phyloP scores from a whole-genome alignment of 2,329 filamentous ascomycete genomes.

The Berkeleyomyces rouxiae region DNA sequence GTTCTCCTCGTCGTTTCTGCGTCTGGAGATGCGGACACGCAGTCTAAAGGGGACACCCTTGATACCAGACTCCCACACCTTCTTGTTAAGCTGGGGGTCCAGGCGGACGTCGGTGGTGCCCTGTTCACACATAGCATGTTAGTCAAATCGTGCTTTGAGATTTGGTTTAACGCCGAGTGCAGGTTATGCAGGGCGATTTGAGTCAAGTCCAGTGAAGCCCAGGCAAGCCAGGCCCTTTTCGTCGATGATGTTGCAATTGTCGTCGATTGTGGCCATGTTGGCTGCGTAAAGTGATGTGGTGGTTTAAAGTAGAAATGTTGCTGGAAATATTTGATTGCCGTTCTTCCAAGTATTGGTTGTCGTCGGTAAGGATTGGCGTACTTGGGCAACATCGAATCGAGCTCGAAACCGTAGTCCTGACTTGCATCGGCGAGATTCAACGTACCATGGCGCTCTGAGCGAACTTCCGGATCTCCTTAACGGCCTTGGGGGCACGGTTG shows the following conservation, averaged over 20 bases:
- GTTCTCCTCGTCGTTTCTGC: conserved; percentile 99
- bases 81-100: conserved; percentile 99
- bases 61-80: conserved; percentile 98
- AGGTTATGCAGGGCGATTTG: background rate
- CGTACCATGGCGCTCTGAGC: conserved; percentile 92
- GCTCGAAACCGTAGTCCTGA: conserved; percentile 6
- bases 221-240: background rate
- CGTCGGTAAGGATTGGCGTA: background rate
- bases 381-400: background rate
- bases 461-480: conserved; percentile 99
- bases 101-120: conserved; percentile 93
- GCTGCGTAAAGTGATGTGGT: background rate
- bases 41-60: conserved; percentile 98
- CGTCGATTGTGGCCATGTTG: background rate
- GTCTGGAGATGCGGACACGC: conserved; percentile 94
- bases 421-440: conserved; percentile 8
- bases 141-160: conserved; percentile 7
- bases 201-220: background rate
- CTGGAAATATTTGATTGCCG: background rate
- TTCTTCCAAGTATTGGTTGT: background rate
- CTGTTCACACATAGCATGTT: conserved; percentile 29
- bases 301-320: background rate
- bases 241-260: background rate
- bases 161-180: background rate
- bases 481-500: conserved; percentile 94